Base-by-base conservation (phyloP, 495 filamentous ascomycete genomes). In the Terfezia claveryi region DNA sequence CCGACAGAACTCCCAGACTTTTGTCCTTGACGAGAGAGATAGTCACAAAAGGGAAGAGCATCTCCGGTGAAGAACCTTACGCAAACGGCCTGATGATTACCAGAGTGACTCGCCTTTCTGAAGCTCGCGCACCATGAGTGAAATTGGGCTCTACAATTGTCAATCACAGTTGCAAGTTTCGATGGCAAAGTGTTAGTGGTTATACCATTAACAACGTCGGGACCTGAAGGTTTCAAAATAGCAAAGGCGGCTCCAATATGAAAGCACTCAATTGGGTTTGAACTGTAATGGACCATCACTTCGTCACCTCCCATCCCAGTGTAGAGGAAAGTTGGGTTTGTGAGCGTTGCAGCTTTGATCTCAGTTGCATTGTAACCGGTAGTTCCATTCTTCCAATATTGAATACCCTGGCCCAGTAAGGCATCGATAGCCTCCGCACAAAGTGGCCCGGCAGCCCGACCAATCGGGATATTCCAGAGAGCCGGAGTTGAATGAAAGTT, bases 31-130 rank as follows among this genome's bases (percentile, higher is more conserved):
- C 68, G 61, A 56, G 73, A 64, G 3, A 77, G 62, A 2, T 69
- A 69, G 50, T 74, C 66, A 46, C 71, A 73, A 17, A 77, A 61
- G 0, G 69, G 57, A 20, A 77, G 64, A 12, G 67, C 69, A 37
- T 77, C 74, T 1, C 67, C 69, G 23, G 53, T 54, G 17, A 68
- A 69, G 46, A 75, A 66, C 11, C 76, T 68, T n/a, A 78, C 55
- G 8, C 51, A 65, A 5, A 71, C 8, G 41, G 4, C 14, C 14
- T 46, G 41, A 20, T 46, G 53, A 51, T 64, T 63, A 4, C 46
- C 36, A n/a, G 54, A 51, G 12, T 12, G 14, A 36, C 58, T 53
- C 8, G 55, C 60, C 36, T 41, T 38, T 36, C 54, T 56, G 54
- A 72, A 70, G 17, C 54, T 52, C 16, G 53, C 49, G 38, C 61